Evolutionary conservation across 345 rosid species (phyloP), one percentile per base, ranked within the genome.

Genomic region (Brassica rapa): DNA sequence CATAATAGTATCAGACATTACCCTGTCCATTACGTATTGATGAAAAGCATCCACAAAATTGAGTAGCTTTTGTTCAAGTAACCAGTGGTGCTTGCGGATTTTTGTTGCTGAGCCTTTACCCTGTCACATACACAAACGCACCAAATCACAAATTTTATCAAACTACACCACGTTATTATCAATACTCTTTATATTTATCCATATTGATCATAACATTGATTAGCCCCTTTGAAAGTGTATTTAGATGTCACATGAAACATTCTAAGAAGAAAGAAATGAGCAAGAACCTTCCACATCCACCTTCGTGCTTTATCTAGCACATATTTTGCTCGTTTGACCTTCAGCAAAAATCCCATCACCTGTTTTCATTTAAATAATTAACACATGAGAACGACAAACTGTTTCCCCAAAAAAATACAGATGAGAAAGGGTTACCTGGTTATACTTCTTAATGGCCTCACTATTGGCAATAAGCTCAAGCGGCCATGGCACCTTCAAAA

Each of bases 11-110:
- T 62, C 30, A 78, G 69, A 68, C 74, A 75, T 76, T 87, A 95
- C 99, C 87, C 99, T 89, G 87, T 95, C 99, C 99, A 95, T 95
- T 16, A 95, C 98, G 81, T 93, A 91, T 82, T 95, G 99, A 86
- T 95, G 99, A 82, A 95, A 95, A 74, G 99, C 99, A 84, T 95
- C 99, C 59, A 95, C 96, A 82, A 95, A 95, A 83, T 95, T 96
- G 60, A 95, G 96, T 71, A 95, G 98, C 84, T 95, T 95, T 89
- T 95, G 99, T 83, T 90, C 94, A 79, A 95, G 89, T 77, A 93
- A 85, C 97, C 98, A 93, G 83, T 93, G 97, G 80, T 64, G 87
- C 84, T 91, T 95, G 81, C 74, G 74, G 83, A 76, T 88, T 81
- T 83, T 89, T 71, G 86, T 71, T 72, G 83, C 78, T 23, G 66